phyloP scores from a whole-genome alignment of 2,329 filamentous ascomycete species.

The Exophiala xenobiotica region DNA sequence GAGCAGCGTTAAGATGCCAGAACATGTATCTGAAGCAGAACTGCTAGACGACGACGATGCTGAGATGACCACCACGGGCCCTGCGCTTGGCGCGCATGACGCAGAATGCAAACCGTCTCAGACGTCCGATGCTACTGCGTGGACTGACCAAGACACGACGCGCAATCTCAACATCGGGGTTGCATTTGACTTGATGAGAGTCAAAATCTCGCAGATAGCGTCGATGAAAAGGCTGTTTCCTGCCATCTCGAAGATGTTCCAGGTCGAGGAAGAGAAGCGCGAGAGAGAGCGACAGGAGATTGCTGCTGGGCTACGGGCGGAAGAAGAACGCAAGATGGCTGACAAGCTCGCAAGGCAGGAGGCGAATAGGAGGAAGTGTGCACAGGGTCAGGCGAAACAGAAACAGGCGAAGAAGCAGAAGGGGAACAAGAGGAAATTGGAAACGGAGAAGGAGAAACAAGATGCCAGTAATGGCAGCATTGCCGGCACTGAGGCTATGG shows the following conservation, averaged over 20 bases:
- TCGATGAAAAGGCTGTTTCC: constrained; percentile 58
- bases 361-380: background rate
- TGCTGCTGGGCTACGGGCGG: constrained; percentile 7
- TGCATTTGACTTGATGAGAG: constrained; percentile 64
- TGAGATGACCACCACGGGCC: constrained; percentile 13
- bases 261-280: constrained; percentile 35
- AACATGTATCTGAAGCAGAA: constrained; percentile 22
- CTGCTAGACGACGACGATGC: constrained; percentile 32
- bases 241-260: constrained; percentile 54
- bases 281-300: constrained; percentile 18
- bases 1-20: constrained; percentile 29
- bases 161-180: constrained; percentile 55
- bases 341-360: background rate
- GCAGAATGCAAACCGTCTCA: background rate
- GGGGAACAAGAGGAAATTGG: constrained; percentile 3
- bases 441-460: constrained; percentile 10
- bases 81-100: background rate
- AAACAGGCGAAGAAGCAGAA: constrained; percentile 12
- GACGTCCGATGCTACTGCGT: constrained; percentile 2
- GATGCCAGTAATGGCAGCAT: constrained; percentile 3
- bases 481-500: background rate
- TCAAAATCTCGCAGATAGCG: constrained; percentile 59
- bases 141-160: constrained; percentile 19
- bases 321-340: constrained; percentile 6
- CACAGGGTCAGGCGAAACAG: background rate